A percentile compares a stretch with the other conserved stretches of the same genome.
Conservation (phyloP, 176 grass and related monocot species). For the Puya raimondii region DNA sequence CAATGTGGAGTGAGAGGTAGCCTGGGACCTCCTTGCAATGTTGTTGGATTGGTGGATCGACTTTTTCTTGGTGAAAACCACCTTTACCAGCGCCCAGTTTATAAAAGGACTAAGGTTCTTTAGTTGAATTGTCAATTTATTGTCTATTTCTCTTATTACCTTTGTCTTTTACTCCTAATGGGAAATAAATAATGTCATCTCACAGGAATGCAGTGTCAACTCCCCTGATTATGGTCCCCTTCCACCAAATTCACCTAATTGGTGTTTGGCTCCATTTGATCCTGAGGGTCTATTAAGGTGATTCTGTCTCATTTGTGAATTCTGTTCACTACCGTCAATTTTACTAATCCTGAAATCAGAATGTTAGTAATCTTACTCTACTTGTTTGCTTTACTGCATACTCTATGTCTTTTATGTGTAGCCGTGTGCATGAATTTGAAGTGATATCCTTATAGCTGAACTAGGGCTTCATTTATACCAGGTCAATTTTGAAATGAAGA, state of each 20-base stretch:
- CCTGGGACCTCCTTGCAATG: conserved; percentile 87
- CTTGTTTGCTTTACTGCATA: neutral
- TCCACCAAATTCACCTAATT: conserved; percentile 63
- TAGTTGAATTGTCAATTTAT: conserved; percentile 4
- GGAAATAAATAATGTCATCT: conserved; percentile 12
- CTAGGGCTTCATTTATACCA: no score
- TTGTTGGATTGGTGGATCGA: conserved; percentile 72
- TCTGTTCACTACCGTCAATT: neutral
- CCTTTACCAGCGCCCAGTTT: conserved; percentile 71
- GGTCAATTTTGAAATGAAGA: no score
- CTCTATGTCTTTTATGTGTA: neutral
- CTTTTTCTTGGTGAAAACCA: conserved; percentile 73
- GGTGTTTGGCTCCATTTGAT: conserved; percentile 91
- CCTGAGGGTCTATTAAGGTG: conserved; percentile 95
- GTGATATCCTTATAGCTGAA: no score
- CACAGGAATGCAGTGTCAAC: conserved; percentile 85
- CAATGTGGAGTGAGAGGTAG: conserved; percentile 74
- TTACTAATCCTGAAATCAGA: neutral
- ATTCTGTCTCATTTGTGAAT: conserved; percentile 7
- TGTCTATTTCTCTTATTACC: conserved; percentile 5
- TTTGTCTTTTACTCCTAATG: neutral
- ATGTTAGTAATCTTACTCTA: neutral
- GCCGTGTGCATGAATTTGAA: no score
- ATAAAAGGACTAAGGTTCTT: conserved; percentile 92
- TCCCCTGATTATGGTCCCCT: conserved; percentile 91